Evolutionary conservation across 1,284 basidiomycete species (phyloP).

Genomic region (Malassezia slooffiae): DNA sequence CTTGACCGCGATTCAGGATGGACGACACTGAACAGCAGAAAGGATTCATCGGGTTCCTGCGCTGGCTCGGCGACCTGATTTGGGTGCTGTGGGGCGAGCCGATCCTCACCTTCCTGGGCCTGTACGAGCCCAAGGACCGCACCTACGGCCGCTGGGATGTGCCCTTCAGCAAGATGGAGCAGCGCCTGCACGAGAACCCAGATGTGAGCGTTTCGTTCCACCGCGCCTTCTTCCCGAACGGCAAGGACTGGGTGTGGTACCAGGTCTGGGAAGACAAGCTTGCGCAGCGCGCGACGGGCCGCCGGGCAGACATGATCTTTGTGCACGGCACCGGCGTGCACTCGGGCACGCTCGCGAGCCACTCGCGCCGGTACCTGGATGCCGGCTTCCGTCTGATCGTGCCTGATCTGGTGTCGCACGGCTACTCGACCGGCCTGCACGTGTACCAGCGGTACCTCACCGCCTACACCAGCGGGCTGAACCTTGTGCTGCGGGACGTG

Average conservation of each 20-base stretch:
- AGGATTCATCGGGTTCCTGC: constrained; percentile 2
- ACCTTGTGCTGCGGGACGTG: constrained; percentile 34
- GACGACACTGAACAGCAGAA: not conserved
- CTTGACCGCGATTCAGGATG: too few species aligned
- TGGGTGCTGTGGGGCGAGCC: constrained; percentile 39
- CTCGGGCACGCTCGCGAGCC: constrained; percentile 37
- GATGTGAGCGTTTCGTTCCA: constrained; percentile 35
- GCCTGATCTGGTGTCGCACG: constrained; percentile 39
- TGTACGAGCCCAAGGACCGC: constrained; percentile 27
- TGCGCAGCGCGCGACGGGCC: constrained; percentile 22
- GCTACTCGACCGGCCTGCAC: constrained; percentile 39
- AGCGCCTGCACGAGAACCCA: constrained; percentile 36
- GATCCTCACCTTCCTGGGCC: constrained; percentile 15
- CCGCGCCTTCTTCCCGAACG: constrained; percentile 33
- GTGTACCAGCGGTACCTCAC: constrained; percentile 30
- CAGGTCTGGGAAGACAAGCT: constrained; percentile 40
- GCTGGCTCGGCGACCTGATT: constrained; percentile 10
- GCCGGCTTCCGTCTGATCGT: constrained; percentile 40
- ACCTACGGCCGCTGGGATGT: constrained; percentile 30
- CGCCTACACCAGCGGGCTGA: constrained; percentile 29
- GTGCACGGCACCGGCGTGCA: constrained; percentile 43
- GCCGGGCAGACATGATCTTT: constrained; percentile 36
- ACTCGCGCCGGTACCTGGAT: constrained; percentile 39
- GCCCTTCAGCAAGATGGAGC: constrained; percentile 38
- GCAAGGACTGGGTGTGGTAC: constrained; percentile 43